Base-by-base conservation (phyloP, 495 filamentous ascomycete species). In the Lentithecium fluviatile region DNA sequence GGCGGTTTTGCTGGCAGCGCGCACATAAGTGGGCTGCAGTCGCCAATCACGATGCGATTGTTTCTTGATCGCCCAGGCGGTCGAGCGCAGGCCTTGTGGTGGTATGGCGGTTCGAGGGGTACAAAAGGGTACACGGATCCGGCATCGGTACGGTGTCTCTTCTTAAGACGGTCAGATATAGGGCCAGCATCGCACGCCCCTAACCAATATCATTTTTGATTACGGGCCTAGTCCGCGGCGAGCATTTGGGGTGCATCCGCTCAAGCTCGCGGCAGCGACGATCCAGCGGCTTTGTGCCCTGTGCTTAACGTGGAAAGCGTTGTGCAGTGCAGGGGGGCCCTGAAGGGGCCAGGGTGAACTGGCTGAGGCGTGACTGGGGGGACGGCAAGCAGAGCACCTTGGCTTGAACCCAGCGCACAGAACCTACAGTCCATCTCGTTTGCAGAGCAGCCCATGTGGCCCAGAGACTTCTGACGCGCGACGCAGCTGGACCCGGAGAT, bases 171-270 rank as follows among this genome's bases (percentile, higher is more conserved):
- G 20, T 5, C 53, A 20, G 40, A 58, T 64, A 65, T 65, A 65
- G 53, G 51, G 45, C 50, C 29, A 38, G 65, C 53, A 57, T 64
- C 12, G 65, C 65, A 67, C 64, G 58, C 51, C 62, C 62, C 58
- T 58, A 32, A 3, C 64, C 64, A 67, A 67, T 67, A 67, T 67
- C 54, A 45, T 34, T 51, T 67, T 67, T 64, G 65, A 67, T 67
- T 67, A 54, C 54, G 56, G 47, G 54, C 46, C 58, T 67, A 53
- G 50, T 38, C 62, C 45, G 56, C 51, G 49, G 51, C 38, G 58
- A 67, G 47, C 59, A 57, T 17, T 57, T 58, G 58, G 54, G 45
- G 60, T 59, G 60, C 65, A 67, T 55, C 54, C 60, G 60, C 43
- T 62, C 64, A 67, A 67, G 52, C 47, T 61, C 45, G 59, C 58